A percentile compares a stretch with the other conserved stretches of the same genome.
phyloP scores from a whole-genome alignment of 495 filamentous ascomycete genomes.

The Penicillium roqueforti region DNA sequence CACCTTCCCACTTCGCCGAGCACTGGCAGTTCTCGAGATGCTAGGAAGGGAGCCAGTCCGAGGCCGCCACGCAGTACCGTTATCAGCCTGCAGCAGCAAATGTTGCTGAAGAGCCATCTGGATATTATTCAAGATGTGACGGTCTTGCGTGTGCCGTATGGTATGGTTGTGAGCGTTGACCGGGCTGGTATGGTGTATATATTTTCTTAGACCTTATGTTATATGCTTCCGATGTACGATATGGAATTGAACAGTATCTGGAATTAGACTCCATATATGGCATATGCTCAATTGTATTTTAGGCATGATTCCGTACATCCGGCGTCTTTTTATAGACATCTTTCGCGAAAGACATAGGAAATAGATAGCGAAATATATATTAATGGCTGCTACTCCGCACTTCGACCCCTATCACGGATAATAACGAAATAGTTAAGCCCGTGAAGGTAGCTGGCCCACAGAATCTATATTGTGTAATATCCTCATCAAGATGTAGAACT shows the following conservation, averaged over 20 bases:
- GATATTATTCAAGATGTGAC: constrained; percentile 87
- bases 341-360: neutral
- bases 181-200: constrained; percentile 89
- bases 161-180: constrained; percentile 89
- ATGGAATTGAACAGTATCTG: neutral
- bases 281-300: neutral
- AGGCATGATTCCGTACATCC: neutral
- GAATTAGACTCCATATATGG: neutral
- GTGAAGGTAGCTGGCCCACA: neutral
- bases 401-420: neutral
- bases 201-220: constrained; percentile 56
- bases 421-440: neutral
- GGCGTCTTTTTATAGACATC: neutral
- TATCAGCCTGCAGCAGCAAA: constrained; percentile 82
- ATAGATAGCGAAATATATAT: neutral
- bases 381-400: neutral
- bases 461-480: neutral
- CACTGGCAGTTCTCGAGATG: constrained; percentile 26
- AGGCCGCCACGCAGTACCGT: constrained; percentile 74
- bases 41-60: constrained; percentile 37
- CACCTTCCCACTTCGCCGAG: constrained; percentile 47
- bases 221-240: neutral
- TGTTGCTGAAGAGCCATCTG: constrained; percentile 78
- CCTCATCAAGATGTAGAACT: neutral
- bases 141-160: constrained; percentile 81